phyloP scores from a whole-genome alignment of 1,284 basidiomycete species.

The Flammula alnicola region DNA sequence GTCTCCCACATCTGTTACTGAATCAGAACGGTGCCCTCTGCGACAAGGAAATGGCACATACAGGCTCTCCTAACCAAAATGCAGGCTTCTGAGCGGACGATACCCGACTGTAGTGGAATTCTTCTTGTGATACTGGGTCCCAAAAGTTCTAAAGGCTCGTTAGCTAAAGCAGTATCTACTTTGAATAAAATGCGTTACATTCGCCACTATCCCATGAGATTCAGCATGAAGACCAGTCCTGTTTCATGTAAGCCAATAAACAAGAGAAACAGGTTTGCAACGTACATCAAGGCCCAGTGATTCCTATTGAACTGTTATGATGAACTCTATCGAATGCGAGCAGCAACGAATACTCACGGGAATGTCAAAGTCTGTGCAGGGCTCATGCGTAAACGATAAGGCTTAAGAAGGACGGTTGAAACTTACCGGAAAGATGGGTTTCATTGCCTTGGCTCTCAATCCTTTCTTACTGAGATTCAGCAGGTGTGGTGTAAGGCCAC shows the following conservation, averaged over 20 bases:
- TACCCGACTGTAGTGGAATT: constrained; percentile 74
- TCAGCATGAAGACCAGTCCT: constrained; percentile 90
- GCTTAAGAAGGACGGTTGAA: background rate
- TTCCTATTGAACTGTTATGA: constrained; percentile 52
- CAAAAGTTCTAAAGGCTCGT: constrained; percentile 72
- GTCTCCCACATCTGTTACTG: constrained; percentile 84
- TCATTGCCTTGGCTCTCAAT: constrained; percentile 83
- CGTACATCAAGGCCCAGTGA: constrained; percentile 84
- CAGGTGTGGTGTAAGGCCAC: constrained; percentile 81
- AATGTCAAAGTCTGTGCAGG: constrained; percentile 80
- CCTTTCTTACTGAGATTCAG: constrained; percentile 79
- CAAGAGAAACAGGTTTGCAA: background rate
- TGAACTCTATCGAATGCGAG: constrained; percentile 7
- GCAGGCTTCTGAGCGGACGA: constrained; percentile 65
- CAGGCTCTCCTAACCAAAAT: constrained; percentile 92
- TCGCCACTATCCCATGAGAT: constrained; percentile 89
- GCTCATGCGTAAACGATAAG: constrained; percentile 2
- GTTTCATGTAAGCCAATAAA: background rate
- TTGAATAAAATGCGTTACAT: constrained; percentile 48
- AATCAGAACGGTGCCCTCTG: background rate
- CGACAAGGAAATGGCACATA: constrained; percentile 40
- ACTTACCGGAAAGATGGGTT: constrained; percentile 84
- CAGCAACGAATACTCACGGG: constrained; percentile 58
- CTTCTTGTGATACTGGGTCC: constrained; percentile 65
- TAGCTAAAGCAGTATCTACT: constrained; percentile 1